Conservation (phyloP, 352 stramenopile species). For the Phytophthora melonis region DNA sequence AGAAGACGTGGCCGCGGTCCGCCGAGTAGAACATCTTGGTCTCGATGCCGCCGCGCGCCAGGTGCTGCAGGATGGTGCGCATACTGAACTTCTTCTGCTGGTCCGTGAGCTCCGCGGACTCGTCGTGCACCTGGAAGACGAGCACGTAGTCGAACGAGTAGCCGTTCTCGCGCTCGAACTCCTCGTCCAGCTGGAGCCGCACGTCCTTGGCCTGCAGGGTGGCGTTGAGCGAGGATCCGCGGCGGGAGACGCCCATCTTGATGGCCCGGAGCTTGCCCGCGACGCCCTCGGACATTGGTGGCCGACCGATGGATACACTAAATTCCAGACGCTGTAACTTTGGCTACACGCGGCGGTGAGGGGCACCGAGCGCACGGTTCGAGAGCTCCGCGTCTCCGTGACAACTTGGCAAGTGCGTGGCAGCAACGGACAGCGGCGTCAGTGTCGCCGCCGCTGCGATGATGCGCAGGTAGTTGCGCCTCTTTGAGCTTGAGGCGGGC, state of each 20-base stretch:
- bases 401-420: slow-evolving; percentile 20
- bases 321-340: slow-evolving; percentile 9
- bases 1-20: slow-evolving; percentile 76
- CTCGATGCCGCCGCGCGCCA: slow-evolving; percentile 76
- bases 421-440: slow-evolving; percentile 20
- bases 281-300: slow-evolving; percentile 32
- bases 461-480: not conserved
- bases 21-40: slow-evolving; percentile 88
- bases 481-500: slow-evolving; percentile 17
- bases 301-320: slow-evolving; percentile 11
- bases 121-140: slow-evolving; percentile 86
- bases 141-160: slow-evolving; percentile 87
- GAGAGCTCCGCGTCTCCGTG: slow-evolving; percentile 1
- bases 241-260: slow-evolving; percentile 71
- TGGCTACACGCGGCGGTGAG: slow-evolving; percentile 10
- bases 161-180: slow-evolving; percentile 70
- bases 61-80: slow-evolving; percentile 72
- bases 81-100: slow-evolving; percentile 77
- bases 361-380: slow-evolving; percentile 12
- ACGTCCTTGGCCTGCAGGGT: slow-evolving; percentile 70
- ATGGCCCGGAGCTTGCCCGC: slow-evolving; percentile 58
- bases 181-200: slow-evolving; percentile 65
- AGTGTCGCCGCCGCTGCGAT: slow-evolving; percentile 15
- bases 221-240: slow-evolving; percentile 74
- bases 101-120: slow-evolving; percentile 58